Percentiles rank a stretch among this genome's conserved stretches.
Evolutionary conservation across 23 red algal species (phyloP).

Genomic region (Cyanidiococcus yangmingshanensis): DNA sequence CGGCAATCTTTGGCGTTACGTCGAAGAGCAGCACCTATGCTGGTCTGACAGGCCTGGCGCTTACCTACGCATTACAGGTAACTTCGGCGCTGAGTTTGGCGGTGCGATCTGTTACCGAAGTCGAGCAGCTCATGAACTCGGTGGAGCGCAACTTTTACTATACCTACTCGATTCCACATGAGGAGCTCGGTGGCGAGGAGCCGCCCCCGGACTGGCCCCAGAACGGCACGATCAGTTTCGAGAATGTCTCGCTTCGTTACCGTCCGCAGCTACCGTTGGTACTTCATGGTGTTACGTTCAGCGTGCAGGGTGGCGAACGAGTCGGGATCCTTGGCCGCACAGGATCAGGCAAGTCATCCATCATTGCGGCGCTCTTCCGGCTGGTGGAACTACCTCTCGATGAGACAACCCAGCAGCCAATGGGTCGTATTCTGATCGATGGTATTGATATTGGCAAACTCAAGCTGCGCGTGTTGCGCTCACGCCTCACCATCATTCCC

Average conservation of each 20-base stretch:
- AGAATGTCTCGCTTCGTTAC: constrained; percentile 72
- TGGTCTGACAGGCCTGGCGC: constrained; percentile 48
- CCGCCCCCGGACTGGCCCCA: constrained; percentile 49
- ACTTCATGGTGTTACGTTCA: constrained; percentile 56
- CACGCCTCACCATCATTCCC: constrained; percentile 80
- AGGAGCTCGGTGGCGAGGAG: constrained; percentile 32
- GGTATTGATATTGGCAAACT: constrained; percentile 58
- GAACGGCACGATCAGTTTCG: constrained; percentile 35
- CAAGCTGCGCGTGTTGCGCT: constrained; percentile 49
- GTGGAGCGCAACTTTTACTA: constrained; percentile 89
- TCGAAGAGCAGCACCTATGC: constrained; percentile 27
- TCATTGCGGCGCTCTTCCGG: constrained; percentile 82
- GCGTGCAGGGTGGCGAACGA: constrained; percentile 57
- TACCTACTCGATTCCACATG: constrained; percentile 49
- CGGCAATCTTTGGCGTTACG: constrained; percentile 63
- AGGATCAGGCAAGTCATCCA: constrained; percentile 74
- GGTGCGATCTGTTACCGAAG: constrained; percentile 82
- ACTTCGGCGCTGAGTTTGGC: constrained; percentile 70
- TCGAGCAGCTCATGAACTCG: constrained; percentile 88
- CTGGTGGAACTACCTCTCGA: constrained; percentile 71
- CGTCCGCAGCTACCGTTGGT: constrained; percentile 64
- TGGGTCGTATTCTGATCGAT: constrained; percentile 46
- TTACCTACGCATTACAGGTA: constrained; percentile 77
- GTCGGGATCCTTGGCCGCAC: constrained; percentile 89
- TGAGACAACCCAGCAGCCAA: constrained; percentile 11